phyloP scores from a whole-genome alignment of 768 basidiomycete species.

The Termitomyces bulborhizus region DNA sequence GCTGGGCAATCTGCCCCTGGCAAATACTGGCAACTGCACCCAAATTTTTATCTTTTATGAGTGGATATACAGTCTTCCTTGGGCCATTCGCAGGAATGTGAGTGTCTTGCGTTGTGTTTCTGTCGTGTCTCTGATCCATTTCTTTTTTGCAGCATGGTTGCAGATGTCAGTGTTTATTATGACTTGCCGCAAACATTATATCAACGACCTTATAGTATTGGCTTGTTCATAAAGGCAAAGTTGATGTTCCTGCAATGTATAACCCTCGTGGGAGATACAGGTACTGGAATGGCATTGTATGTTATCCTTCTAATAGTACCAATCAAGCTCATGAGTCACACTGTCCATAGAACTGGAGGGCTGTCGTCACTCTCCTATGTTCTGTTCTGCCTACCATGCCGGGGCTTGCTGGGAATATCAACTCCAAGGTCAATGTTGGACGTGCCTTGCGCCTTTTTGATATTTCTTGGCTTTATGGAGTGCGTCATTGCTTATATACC shows the following conservation, averaged over 20 bases:
- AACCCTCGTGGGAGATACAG: slow-evolving; percentile 70
- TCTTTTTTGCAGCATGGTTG: slow-evolving; percentile 30
- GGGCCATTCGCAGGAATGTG: slow-evolving; percentile 81
- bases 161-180: slow-evolving; percentile 29
- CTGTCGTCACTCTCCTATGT: slow-evolving; percentile 57
- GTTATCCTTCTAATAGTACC: slow-evolving; percentile 17
- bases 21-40: slow-evolving; percentile 67
- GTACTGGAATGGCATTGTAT: slow-evolving; percentile 70
- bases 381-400: slow-evolving; percentile 71
- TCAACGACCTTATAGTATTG: slow-evolving; percentile 47
- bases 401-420: slow-evolving; percentile 73
- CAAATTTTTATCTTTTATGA: slow-evolving; percentile 73
- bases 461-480: slow-evolving; percentile 73
- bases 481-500: slow-evolving; percentile 26
- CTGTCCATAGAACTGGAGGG: slow-evolving; percentile 71
- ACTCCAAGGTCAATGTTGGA: slow-evolving; percentile 56
- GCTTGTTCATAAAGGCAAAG: slow-evolving; percentile 63
- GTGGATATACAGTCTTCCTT: slow-evolving; percentile 80
- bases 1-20: slow-evolving; percentile 87
- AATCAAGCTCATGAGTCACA: not conserved
- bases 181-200: not conserved
- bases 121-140: not conserved
- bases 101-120: slow-evolving; percentile 31
- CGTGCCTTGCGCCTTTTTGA: slow-evolving; percentile 53
- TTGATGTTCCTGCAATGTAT: slow-evolving; percentile 85